These are phyloP conservation scores for Haplographium delicatum DNA, from an alignment of 495 filamentous ascomycete genomes.

Conservation along the genomic window DNA sequence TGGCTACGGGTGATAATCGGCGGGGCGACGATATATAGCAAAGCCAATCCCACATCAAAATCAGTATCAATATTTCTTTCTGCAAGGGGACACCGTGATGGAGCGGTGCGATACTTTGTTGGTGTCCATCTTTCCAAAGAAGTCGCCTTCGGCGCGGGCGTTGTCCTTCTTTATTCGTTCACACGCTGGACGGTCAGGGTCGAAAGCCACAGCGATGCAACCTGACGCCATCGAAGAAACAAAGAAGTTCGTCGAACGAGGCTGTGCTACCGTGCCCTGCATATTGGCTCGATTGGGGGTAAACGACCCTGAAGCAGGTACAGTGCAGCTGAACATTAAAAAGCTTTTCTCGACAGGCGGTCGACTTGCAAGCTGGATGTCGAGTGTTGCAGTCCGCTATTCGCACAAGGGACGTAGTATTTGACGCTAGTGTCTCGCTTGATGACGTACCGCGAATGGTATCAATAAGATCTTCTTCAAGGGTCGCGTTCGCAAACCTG, in stretches of 20 bases:
- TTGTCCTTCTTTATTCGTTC: slow-evolving; percentile 21
- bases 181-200: no score
- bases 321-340: no score
- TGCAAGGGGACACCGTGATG: slow-evolving; percentile 25
- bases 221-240: not conserved
- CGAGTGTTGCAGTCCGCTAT: no score
- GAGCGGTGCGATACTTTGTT: slow-evolving; percentile 21
- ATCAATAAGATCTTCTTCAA: no score
- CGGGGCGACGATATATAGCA: not conserved
- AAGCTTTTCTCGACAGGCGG: no score
- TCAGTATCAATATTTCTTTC: slow-evolving; percentile 10
- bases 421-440: no score
- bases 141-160: slow-evolving; percentile 20
- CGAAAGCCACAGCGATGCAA: no score
- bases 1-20: slow-evolving; percentile 4
- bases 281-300: not conserved
- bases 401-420: not conserved
- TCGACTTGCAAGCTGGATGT: no score
- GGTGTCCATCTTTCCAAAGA: slow-evolving; percentile 28
- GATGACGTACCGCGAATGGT: no score
- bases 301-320: slow-evolving; percentile 4
- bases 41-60: slow-evolving; percentile 18
- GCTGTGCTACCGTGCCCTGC: slow-evolving; percentile 2
- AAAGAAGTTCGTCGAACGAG: not conserved
- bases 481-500: not conserved